These are phyloP conservation scores for Fusarium solani-melongenae DNA, from an alignment of 2,329 filamentous ascomycete species.

Conservation along the genomic window DNA sequence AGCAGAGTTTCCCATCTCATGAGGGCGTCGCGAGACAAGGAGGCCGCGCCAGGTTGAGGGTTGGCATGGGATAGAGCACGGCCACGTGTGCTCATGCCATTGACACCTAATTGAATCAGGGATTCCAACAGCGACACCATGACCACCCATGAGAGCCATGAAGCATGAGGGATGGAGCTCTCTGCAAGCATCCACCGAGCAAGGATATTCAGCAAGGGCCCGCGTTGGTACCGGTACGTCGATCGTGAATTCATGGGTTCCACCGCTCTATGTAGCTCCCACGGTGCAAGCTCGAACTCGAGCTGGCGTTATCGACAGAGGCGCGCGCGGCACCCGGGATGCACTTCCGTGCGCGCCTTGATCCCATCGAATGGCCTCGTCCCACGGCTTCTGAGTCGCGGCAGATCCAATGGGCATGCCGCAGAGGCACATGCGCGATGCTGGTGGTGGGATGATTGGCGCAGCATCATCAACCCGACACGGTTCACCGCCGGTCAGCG, in stretches of 20 bases:
- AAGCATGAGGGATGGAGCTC: slow-evolving; percentile 7
- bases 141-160: slow-evolving; percentile 11
- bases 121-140: slow-evolving; percentile 1
- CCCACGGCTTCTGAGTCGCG: slow-evolving; percentile 13
- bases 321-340: slow-evolving; percentile 28
- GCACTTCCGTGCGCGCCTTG: slow-evolving; percentile 8
- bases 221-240: slow-evolving; percentile 14
- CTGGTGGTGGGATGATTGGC: slow-evolving; percentile 38
- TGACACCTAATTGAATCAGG: slow-evolving; percentile 3
- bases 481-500: slow-evolving; percentile 39
- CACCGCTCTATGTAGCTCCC: slow-evolving; percentile 27
- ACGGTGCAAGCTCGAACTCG: slow-evolving; percentile 5
- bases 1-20: background rate
- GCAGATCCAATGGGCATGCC: slow-evolving; percentile 28
- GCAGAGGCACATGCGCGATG: slow-evolving; percentile 25
- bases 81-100: slow-evolving; percentile 24
- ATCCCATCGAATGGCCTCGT: slow-evolving; percentile 16
- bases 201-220: slow-evolving; percentile 8
- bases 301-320: slow-evolving; percentile 11
- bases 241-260: slow-evolving; percentile 32
- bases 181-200: slow-evolving; percentile 9
- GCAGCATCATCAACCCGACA: slow-evolving; percentile 16
- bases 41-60: background rate
- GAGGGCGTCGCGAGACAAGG: background rate
- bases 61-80: slow-evolving; percentile 2